These are phyloP conservation scores for Tricladium varicosporioides DNA, from an alignment of 2,329 filamentous ascomycete species.

Conservation along the genomic window DNA sequence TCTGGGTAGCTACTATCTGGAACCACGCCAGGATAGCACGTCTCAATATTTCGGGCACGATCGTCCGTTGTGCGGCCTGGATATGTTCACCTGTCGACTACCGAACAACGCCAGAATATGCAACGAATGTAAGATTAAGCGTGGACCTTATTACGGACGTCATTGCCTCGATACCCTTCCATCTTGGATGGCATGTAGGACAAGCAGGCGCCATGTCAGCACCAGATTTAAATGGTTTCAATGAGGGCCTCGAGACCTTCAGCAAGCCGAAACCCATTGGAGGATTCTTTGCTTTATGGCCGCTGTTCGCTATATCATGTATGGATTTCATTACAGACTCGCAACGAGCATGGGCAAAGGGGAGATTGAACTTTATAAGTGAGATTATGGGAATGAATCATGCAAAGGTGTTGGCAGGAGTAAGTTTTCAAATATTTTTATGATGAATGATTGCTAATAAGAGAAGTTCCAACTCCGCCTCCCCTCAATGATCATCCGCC, in stretches of 20 bases:
- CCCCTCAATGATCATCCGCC: conserved; percentile 58
- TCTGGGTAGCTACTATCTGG: conserved; percentile 57
- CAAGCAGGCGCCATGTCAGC: conserved; percentile 35
- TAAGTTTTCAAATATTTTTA: conserved; percentile 34
- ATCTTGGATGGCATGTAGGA: conserved; percentile 57
- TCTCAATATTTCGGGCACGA: conserved; percentile 52
- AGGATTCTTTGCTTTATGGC: conserved; percentile 60
- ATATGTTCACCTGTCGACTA: conserved; percentile 59
- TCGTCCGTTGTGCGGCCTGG: conserved; percentile 60
- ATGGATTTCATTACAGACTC: conserved; percentile 60
- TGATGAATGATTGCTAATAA: no score
- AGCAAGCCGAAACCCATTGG: conserved; percentile 49
- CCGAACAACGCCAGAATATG: conserved; percentile 60
- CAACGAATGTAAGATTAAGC: conserved; percentile 49
- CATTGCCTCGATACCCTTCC: conserved; percentile 59
- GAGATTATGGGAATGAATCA: conserved; percentile 57
- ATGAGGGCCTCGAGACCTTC: conserved; percentile 47
- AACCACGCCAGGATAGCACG: conserved; percentile 54
- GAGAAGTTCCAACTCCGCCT: conserved; percentile 52
- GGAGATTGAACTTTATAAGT: conserved; percentile 53
- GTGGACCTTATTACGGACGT: conserved; percentile 56
- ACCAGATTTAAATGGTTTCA: conserved; percentile 42
- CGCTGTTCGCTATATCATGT: conserved; percentile 50
- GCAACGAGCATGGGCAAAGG: conserved; percentile 54
- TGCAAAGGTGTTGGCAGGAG: conserved; percentile 53